phyloP scores from a whole-genome alignment of 805 yeast species.

The Naumovozyma castellii region DNA sequence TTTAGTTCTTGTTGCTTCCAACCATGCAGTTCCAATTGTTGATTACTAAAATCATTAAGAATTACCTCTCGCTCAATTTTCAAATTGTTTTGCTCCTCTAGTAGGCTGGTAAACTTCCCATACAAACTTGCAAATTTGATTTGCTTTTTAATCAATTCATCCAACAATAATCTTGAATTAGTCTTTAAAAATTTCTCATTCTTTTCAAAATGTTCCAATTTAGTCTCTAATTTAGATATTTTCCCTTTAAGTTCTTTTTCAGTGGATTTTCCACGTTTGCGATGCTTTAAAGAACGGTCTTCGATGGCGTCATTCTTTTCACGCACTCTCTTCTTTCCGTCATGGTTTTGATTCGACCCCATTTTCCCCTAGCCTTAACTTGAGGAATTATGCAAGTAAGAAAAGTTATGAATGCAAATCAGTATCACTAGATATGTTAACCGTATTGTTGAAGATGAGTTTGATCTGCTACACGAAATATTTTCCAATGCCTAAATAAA shows the following conservation, averaged over 20 bases:
- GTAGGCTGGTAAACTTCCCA: conserved; percentile 4
- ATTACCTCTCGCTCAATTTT: background rate
- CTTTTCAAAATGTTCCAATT: conserved; percentile 2
- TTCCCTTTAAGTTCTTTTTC: background rate
- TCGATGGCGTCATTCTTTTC: background rate
- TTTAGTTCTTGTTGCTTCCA: background rate
- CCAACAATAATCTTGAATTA: conserved; percentile 2
- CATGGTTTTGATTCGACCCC: background rate
- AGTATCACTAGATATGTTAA: no score
- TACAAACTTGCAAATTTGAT: conserved; percentile 7
- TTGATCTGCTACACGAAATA: no score
- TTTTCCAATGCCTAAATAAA: no score
- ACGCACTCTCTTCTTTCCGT: background rate
- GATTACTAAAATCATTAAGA: background rate
- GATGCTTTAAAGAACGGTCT: background rate
- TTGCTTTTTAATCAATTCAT: conserved; percentile 8
- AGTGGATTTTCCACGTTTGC: background rate
- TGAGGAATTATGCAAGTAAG: no score
- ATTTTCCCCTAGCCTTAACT: no score
- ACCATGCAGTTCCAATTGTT: background rate
- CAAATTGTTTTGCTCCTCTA: conserved; percentile 1
- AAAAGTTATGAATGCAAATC: no score
- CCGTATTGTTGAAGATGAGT: no score
- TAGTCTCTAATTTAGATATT: conserved; percentile 1
- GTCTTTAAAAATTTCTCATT: conserved; percentile 3